Evolutionary conservation across 108 stramenopile species (phyloP).

Genomic region (Cyclostephanos invisitatus): DNA sequence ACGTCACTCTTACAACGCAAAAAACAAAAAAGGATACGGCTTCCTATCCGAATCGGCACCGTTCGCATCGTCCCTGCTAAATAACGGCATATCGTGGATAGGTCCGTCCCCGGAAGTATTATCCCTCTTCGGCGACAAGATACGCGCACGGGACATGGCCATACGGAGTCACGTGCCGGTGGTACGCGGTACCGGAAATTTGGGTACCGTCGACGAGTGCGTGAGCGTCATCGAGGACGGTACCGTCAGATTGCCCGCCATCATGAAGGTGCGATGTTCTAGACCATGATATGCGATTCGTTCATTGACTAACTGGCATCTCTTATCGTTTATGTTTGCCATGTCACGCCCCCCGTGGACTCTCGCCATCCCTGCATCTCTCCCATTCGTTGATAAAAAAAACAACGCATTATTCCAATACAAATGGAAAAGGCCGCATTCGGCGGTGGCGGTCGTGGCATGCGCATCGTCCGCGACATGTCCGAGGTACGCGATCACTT

Average conservation of each 20-base stretch:
- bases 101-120: conserved; percentile 83
- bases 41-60: conserved; percentile 91
- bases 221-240: conserved; percentile 36
- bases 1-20: too few relatives aligned
- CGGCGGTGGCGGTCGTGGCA: conserved; percentile 96
- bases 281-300: too few relatives aligned
- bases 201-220: conserved; percentile 43
- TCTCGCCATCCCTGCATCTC: neutral
- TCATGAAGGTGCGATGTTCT: conserved; percentile 53
- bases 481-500: conserved; percentile 63
- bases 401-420: too few relatives aligned
- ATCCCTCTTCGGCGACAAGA: conserved; percentile 90
- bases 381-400: too few relatives aligned
- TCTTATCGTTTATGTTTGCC: too few relatives aligned
- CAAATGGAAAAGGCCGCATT: conserved; percentile 68
- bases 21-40: conserved; percentile 59
- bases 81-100: conserved; percentile 73
- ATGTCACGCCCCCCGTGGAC: too few relatives aligned
- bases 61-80: conserved; percentile 67
- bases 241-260: conserved; percentile 35
- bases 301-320: too few relatives aligned
- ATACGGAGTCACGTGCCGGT: conserved; percentile 73
- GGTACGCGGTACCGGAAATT: conserved; percentile 80
- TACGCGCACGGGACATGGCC: conserved; percentile 79
- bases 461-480: conserved; percentile 85